Conservation (phyloP, 2,329 filamentous ascomycete genomes). For the Stachybotrys chartarum region DNA sequence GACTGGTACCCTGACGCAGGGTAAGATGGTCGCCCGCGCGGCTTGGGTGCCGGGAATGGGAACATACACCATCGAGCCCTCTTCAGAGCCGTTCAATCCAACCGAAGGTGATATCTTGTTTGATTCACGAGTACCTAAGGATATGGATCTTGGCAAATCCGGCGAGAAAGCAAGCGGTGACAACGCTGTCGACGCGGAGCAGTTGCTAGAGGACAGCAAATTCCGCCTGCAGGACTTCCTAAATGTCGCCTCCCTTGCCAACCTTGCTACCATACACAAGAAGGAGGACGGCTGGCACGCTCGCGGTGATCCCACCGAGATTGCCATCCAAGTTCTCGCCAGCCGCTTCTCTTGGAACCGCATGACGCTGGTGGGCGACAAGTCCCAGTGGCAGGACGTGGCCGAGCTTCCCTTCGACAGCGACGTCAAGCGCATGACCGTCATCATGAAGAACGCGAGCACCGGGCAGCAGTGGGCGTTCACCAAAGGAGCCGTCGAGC, state of each 20-base stretch:
- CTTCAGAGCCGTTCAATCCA: slow-evolving; percentile 50
- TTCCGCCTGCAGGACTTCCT: slow-evolving; percentile 44
- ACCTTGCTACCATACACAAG: slow-evolving; percentile 41
- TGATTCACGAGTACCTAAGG: slow-evolving; percentile 25
- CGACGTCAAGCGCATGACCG: slow-evolving; percentile 68
- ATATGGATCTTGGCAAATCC: slow-evolving; percentile 29
- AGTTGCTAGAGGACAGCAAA: slow-evolving; percentile 33
- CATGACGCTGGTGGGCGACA: slow-evolving; percentile 40
- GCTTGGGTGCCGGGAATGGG: slow-evolving; percentile 52
- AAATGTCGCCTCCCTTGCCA: slow-evolving; percentile 50
- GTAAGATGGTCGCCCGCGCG: slow-evolving; percentile 56
- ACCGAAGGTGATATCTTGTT: slow-evolving; percentile 40
- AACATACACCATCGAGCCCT: slow-evolving; percentile 49
- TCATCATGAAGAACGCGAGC: slow-evolving; percentile 47
- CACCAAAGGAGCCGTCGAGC: slow-evolving; percentile 61
- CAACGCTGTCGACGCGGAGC: slow-evolving; percentile 14
- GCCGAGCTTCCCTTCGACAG: slow-evolving; percentile 67
- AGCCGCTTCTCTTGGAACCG: slow-evolving; percentile 58
- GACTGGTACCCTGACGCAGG: slow-evolving; percentile 54
- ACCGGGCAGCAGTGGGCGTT: slow-evolving; percentile 26
- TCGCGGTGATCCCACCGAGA: slow-evolving; percentile 61
- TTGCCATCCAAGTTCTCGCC: slow-evolving; percentile 66
- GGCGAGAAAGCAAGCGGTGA: slow-evolving; percentile 14
- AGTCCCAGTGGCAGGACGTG: slow-evolving; percentile 45
- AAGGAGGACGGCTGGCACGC: slow-evolving; percentile 47